Evolutionary conservation across 176 grass and related monocot species (phyloP).

Genomic region (Zoysia japonica): DNA sequence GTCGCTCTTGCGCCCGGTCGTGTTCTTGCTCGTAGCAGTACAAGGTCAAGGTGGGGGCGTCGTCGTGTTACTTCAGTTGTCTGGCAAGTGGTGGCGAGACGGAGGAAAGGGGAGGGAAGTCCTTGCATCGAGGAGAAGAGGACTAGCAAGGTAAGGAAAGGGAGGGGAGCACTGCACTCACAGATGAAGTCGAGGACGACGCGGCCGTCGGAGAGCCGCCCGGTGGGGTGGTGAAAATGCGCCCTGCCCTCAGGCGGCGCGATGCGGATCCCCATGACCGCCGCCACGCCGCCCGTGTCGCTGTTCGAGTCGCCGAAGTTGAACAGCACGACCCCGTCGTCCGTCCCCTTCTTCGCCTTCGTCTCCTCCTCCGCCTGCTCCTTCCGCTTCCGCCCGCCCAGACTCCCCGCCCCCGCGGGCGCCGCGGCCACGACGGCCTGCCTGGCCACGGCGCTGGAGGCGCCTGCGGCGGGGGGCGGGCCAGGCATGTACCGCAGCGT

Average conservation of each 20-base stretch:
- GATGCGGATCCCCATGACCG: constrained; percentile 58
- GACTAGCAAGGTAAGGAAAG: too few species aligned
- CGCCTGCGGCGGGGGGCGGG: not conserved
- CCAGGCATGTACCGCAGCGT: constrained; percentile 59
- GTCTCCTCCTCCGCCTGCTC: not conserved
- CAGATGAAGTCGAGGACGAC: constrained; percentile 94
- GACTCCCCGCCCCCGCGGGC: not conserved
- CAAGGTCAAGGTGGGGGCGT: too few species aligned
- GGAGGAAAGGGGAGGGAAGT: too few species aligned
- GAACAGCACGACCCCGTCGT: constrained; percentile 47
- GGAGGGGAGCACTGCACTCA: constrained; percentile 27
- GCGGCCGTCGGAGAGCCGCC: constrained; percentile 75
- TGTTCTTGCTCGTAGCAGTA: too few species aligned
- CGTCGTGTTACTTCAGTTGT: too few species aligned
- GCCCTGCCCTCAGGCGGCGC: constrained; percentile 57
- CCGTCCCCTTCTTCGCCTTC: not conserved
- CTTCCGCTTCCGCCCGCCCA: not conserved
- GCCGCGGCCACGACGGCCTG: not conserved
- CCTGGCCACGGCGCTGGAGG: not conserved
- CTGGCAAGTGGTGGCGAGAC: too few species aligned
- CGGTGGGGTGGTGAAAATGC: constrained; percentile 63
- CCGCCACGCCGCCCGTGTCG: constrained; percentile 76
- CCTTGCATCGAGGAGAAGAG: too few species aligned
- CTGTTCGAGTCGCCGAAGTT: constrained; percentile 94
- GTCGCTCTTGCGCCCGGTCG: too few species aligned